Evolutionary conservation across 2,329 filamentous ascomycete species (phyloP).

Genomic region (Venturia aucupariae): DNA sequence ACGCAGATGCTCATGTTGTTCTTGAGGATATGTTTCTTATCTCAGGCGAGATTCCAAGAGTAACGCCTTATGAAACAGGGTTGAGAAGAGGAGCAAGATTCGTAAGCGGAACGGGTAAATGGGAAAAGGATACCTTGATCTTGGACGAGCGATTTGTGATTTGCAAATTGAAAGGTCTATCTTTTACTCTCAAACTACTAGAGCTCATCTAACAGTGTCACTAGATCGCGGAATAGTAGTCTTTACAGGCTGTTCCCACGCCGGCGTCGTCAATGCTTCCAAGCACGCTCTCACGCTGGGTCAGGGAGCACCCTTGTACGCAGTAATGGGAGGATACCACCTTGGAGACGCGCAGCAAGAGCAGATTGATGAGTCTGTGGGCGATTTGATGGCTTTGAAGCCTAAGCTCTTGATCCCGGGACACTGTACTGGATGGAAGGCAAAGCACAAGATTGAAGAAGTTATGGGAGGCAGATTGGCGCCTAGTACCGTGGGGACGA

Average conservation of each 20-base stretch:
- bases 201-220: slow-evolving; percentile 9
- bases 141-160: slow-evolving; percentile 45
- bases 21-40: slow-evolving; percentile 44
- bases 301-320: slow-evolving; percentile 35
- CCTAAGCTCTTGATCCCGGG: slow-evolving; percentile 44
- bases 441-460: slow-evolving; percentile 44
- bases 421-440: slow-evolving; percentile 48
- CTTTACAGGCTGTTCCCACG: slow-evolving; percentile 48
- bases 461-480: slow-evolving; percentile 42
- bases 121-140: slow-evolving; percentile 42
- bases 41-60: slow-evolving; percentile 45
- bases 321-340: slow-evolving; percentile 46
- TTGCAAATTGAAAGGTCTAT: slow-evolving; percentile 42
- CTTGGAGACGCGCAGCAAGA: slow-evolving; percentile 38
- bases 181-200: neutral
- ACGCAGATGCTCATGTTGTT: slow-evolving; percentile 34
- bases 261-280: slow-evolving; percentile 44
- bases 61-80: slow-evolving; percentile 41
- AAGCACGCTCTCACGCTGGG: slow-evolving; percentile 37
- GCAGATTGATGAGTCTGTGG: slow-evolving; percentile 37
- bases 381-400: slow-evolving; percentile 39
- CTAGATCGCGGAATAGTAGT: slow-evolving; percentile 44
- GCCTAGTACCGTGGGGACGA: slow-evolving; percentile 41
- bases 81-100: slow-evolving; percentile 38
- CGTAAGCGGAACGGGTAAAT: slow-evolving; percentile 30